Conservation (phyloP, 2,329 filamentous ascomycete genomes). For the Diaporthe citriasiana region DNA sequence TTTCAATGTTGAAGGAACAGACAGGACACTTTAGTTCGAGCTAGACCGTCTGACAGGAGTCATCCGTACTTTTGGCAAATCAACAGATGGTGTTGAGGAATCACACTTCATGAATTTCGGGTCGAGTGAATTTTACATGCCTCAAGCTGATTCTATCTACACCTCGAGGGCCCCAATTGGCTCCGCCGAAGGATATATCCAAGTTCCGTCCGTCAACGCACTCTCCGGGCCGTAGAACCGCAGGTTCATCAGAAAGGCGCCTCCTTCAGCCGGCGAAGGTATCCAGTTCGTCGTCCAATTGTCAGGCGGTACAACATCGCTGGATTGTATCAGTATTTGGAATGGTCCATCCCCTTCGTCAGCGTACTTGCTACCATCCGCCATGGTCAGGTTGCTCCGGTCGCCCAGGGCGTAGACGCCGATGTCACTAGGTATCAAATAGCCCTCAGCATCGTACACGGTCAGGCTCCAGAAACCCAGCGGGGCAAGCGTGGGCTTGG, state of each 20-base stretch:
- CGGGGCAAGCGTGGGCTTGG: background rate
- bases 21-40: too few relatives aligned
- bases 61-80: too few relatives aligned
- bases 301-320: constrained; percentile 45
- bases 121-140: too few relatives aligned
- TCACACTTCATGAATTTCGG: too few relatives aligned
- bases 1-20: too few relatives aligned
- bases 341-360: constrained; percentile 44
- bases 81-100: too few relatives aligned
- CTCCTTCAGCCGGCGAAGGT: constrained; percentile 30
- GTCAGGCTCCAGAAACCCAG: constrained; percentile 51
- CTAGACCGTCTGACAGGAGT: too few relatives aligned
- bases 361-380: constrained; percentile 44
- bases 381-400: constrained; percentile 47
- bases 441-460: constrained; percentile 46
- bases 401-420: constrained; percentile 48
- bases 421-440: constrained; percentile 47
- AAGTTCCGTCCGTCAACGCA: background rate
- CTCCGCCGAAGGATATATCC: constrained; percentile 1
- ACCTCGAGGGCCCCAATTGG: background rate
- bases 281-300: constrained; percentile 48
- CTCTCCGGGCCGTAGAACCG: constrained; percentile 25
- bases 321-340: constrained; percentile 49
- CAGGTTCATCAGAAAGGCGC: constrained; percentile 25
- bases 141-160: too few relatives aligned